These are phyloP conservation scores for Davidsoniella virescens DNA, from an alignment of 2,329 filamentous ascomycete species.

Conservation along the genomic window DNA sequence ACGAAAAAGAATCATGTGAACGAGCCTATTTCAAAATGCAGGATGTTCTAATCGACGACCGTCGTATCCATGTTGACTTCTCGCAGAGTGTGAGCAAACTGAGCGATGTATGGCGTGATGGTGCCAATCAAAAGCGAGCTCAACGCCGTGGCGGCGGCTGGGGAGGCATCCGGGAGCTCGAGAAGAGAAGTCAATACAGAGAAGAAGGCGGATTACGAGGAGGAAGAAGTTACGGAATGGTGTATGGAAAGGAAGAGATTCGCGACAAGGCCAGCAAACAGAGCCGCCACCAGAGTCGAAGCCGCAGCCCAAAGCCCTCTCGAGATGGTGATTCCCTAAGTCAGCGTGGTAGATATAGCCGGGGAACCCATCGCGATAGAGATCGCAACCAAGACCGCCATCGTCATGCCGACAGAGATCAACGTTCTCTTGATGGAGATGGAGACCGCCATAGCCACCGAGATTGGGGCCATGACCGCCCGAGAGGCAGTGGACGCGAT, in stretches of 20 bases:
- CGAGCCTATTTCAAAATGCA: constrained; percentile 99
- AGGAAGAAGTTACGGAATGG: constrained; percentile 48
- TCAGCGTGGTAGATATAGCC: background rate
- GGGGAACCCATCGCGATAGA: background rate
- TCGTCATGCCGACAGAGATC: constrained; percentile 14
- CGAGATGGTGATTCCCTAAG: background rate
- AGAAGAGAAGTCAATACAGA: constrained; percentile 82
- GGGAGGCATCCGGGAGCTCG: constrained; percentile 73
- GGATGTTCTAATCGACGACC: constrained; percentile 87
- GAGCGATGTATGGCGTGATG: constrained; percentile 75
- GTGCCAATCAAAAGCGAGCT: constrained; percentile 65
- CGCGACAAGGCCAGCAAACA: constrained; percentile 15
- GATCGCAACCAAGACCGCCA: background rate
- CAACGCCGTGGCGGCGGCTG: constrained; percentile 54
- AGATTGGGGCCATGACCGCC: constrained; percentile 17
- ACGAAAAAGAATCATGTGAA: constrained; percentile 83
- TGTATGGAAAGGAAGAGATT: constrained; percentile 61
- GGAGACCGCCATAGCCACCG: constrained; percentile 20
- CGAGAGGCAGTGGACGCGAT: constrained; percentile 13
- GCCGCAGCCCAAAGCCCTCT: constrained; percentile 16
- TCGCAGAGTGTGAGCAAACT: constrained; percentile 85
- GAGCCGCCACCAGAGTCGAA: constrained; percentile 12
- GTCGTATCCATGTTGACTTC: constrained; percentile 96
- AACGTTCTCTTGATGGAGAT: constrained; percentile 15
- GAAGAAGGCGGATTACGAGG: constrained; percentile 30